phyloP scores from a whole-genome alignment of 257 asterid species.

The Fraxinus anomala region DNA sequence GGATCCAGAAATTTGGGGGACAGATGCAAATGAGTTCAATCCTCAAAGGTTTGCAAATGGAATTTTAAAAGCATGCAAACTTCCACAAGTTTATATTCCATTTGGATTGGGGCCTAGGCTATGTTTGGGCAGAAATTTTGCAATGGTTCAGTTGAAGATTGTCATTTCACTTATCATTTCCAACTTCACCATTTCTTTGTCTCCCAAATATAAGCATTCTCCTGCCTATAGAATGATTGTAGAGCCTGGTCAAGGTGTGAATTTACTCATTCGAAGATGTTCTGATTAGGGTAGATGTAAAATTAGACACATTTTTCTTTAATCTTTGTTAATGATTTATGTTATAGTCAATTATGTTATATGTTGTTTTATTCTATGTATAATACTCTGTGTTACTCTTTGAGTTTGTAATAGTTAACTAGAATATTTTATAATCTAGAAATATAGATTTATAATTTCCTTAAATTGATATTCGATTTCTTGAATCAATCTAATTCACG shows the following conservation, averaged over 20 bases:
- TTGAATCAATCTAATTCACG: too few relatives aligned
- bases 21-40: conserved; percentile 65
- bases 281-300: not conserved
- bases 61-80: conserved; percentile 58
- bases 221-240: conserved; percentile 83
- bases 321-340: not conserved
- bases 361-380: not conserved
- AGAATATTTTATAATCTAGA: too few relatives aligned
- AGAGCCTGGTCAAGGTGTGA: conserved; percentile 81
- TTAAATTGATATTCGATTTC: too few relatives aligned
- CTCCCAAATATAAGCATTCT: conserved; percentile 71
- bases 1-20: conserved; percentile 70
- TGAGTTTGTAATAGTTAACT: too few relatives aligned
- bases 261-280: conserved; percentile 44
- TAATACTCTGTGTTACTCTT: too few relatives aligned
- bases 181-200: conserved; percentile 54
- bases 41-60: conserved; percentile 75
- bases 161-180: conserved; percentile 53
- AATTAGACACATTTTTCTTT: not conserved
- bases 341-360: not conserved
- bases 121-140: conserved; percentile 73
- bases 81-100: conserved; percentile 74
- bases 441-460: too few relatives aligned
- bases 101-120: conserved; percentile 80
- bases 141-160: conserved; percentile 63